phyloP scores from a whole-genome alignment of 2,329 filamentous ascomycete genomes.

The Tolypocladium guangdongense region DNA sequence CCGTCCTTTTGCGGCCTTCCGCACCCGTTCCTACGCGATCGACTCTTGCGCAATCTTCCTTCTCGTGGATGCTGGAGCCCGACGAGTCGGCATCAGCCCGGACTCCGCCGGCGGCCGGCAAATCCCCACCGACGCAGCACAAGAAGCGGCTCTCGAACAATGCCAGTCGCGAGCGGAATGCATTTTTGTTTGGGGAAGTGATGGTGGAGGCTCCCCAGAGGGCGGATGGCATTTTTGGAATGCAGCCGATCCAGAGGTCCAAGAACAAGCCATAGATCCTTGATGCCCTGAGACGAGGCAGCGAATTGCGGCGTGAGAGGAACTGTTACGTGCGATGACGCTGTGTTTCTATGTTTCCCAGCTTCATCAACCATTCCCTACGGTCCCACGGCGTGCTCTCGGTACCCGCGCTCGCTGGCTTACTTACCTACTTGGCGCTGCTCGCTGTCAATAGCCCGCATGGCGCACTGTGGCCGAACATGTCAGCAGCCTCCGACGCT shows the following conservation, averaged over 20 bases:
- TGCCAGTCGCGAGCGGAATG: conserved; percentile 41
- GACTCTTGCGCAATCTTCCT: conserved; percentile 61
- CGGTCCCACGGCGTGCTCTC: too few species aligned
- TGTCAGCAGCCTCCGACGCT: too few species aligned
- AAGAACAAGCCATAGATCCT: conserved; percentile 7
- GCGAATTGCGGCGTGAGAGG: background rate
- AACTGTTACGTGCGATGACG: background rate
- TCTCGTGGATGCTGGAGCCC: conserved; percentile 67
- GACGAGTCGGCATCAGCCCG: conserved; percentile 24
- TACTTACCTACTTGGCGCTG: too few species aligned
- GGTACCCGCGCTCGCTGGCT: too few species aligned
- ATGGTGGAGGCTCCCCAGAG: conserved; percentile 24
- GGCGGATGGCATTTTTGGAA: conserved; percentile 42
- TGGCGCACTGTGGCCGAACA: too few species aligned
- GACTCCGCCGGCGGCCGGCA: conserved; percentile 11
- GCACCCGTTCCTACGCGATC: conserved; percentile 49
- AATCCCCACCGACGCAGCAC: conserved; percentile 22
- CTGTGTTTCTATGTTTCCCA: background rate
- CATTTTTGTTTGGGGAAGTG: conserved; percentile 49
- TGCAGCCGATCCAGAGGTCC: conserved; percentile 34
- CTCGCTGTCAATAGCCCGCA: too few species aligned
- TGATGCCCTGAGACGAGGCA: background rate
- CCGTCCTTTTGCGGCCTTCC: conserved; percentile 10
- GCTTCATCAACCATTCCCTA: too few species aligned
- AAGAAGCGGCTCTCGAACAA: conserved; percentile 31